These are phyloP conservation scores for Xanthoconium stramineum DNA, from an alignment of 768 basidiomycete genomes.

Conservation along the genomic window DNA sequence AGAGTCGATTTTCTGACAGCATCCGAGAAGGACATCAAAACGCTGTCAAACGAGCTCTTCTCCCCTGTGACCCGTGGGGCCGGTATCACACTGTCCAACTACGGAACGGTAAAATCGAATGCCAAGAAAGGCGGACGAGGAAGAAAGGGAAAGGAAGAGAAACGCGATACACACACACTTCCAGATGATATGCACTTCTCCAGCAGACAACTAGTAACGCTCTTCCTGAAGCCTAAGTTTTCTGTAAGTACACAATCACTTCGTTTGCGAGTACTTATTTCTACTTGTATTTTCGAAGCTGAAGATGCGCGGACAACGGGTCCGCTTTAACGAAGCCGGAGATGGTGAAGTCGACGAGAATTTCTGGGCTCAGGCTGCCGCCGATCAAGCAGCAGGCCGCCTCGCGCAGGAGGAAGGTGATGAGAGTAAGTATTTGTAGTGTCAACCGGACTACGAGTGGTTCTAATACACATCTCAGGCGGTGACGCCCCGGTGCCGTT, in stretches of 20 bases:
- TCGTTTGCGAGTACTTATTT: constrained; percentile 5
- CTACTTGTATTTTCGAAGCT: constrained; percentile 46
- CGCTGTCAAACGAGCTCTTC: constrained; percentile 69
- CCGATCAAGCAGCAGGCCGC: constrained; percentile 68
- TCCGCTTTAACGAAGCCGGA: constrained; percentile 50
- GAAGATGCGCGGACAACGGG: constrained; percentile 80
- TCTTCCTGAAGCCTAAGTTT: constrained; percentile 97
- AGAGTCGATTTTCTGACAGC: constrained; percentile 76
- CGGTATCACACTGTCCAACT: constrained; percentile 65
- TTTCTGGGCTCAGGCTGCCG: constrained; percentile 96
- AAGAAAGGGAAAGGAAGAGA: constrained; percentile 53
- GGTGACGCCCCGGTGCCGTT: constrained; percentile 69
- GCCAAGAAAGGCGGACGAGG: constrained; percentile 38
- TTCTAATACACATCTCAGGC: constrained; percentile 23
- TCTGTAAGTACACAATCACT: constrained; percentile 51
- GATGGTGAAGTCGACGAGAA: constrained; percentile 93
- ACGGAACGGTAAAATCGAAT: constrained; percentile 30
- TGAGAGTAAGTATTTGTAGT: constrained; percentile 46
- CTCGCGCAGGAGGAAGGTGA: constrained; percentile 53
- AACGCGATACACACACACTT: constrained; percentile 70
- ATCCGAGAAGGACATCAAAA: constrained; percentile 56
- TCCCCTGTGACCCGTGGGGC: constrained; percentile 69
- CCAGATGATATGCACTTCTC: constrained; percentile 99
- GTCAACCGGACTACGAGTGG: neutral
- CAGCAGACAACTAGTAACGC: constrained; percentile 79